Evolutionary conservation across 192 early-diverging fungal genomes (phyloP).

Genomic region (Powellomyces hirtus): DNA sequence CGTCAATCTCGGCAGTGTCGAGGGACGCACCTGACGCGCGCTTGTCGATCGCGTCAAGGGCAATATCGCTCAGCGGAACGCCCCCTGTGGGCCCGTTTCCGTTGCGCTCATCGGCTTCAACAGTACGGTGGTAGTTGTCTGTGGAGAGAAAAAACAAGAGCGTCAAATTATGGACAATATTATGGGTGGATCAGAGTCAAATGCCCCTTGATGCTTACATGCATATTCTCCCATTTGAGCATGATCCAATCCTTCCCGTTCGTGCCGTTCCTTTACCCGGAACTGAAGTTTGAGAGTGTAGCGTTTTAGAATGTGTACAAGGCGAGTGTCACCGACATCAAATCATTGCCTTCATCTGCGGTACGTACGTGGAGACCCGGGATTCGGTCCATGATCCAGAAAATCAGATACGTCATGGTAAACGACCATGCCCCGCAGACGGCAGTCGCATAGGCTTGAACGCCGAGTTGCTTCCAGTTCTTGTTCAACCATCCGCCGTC

Average conservation of each 20-base stretch:
- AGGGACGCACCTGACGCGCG: no score
- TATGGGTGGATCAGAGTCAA: background rate
- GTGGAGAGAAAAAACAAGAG: background rate
- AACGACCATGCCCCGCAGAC: constrained; percentile 76
- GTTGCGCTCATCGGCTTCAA: no score
- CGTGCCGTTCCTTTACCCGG: constrained; percentile 43
- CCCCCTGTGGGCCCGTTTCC: no score
- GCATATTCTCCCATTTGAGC: constrained; percentile 83
- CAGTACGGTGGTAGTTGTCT: constrained; percentile 13
- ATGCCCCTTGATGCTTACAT: constrained; percentile 24
- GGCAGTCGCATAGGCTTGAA: constrained; percentile 72
- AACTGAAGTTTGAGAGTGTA: background rate
- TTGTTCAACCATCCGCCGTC: constrained; percentile 78
- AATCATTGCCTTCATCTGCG: no score
- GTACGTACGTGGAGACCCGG: constrained; percentile 73
- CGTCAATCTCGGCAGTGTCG: no score
- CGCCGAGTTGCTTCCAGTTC: constrained; percentile 75
- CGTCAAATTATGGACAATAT: background rate
- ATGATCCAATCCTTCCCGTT: constrained; percentile 74
- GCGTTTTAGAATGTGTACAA: background rate
- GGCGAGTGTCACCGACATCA: background rate
- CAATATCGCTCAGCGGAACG: no score
- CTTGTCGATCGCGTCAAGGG: no score
- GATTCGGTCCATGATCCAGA: constrained; percentile 68
- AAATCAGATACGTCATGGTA: constrained; percentile 69